phyloP scores from a whole-genome alignment of 352 stramenopile species.

The Phytophthora cajani region DNA sequence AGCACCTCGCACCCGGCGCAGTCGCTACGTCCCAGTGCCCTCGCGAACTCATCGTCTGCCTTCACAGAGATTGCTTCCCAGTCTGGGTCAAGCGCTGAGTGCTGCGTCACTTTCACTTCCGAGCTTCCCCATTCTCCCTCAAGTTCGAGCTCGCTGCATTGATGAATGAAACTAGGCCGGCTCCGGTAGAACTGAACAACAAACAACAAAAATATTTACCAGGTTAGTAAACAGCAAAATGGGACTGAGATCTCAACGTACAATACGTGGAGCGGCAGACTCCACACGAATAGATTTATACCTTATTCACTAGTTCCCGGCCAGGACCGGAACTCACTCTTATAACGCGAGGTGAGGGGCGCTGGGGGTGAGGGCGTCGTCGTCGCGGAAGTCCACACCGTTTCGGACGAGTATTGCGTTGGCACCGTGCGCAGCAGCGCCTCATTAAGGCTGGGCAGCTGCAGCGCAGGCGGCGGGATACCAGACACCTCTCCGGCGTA shows the following conservation, averaged over 20 bases:
- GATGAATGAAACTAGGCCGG: conserved; percentile 7
- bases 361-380: conserved; percentile 28
- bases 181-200: not conserved
- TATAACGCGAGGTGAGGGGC: conserved; percentile 32
- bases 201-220: not conserved
- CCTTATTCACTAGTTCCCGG: conserved; percentile 29
- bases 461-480: conserved; percentile 25
- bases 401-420: conserved; percentile 28
- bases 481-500: conserved; percentile 31
- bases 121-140: conserved; percentile 45
- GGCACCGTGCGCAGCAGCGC: conserved; percentile 46
- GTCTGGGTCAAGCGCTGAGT: conserved; percentile 56
- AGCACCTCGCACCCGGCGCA: conserved; percentile 14
- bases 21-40: conserved; percentile 25
- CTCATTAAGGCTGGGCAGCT: conserved; percentile 53
- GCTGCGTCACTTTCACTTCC: conserved; percentile 49
- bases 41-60: conserved; percentile 8
- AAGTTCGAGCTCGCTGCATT: conserved; percentile 1
- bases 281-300: conserved; percentile 20
- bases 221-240: not conserved
- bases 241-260: not conserved
- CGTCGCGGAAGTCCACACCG: conserved; percentile 28
- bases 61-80: conserved; percentile 41
- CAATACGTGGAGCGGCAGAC: not conserved
- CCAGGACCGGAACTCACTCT: conserved; percentile 30